Evolutionary conservation across 176 grass and related monocot genomes (phyloP).

Genomic region (Sorghum bicolor): Sorghum_bicolor_NCBIv3 NC_012873.2:52116001-52116500

Average conservation of each 20-base stretch:
- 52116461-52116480: background rate
- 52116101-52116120: background rate
- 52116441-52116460: background rate
- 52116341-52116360: background rate
- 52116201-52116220: background rate
- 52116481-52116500: background rate
- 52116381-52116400: constrained; percentile 15
- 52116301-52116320: background rate
- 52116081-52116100: background rate
- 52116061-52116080: background rate
- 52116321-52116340: constrained; percentile 5
- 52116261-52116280: background rate
- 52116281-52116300: background rate
- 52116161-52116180: background rate
- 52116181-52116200: background rate
- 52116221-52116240: background rate
- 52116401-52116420: background rate
- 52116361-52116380: constrained; percentile 24
- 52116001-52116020: too few relatives aligned
- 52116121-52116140: background rate
- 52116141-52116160: background rate
- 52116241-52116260: background rate
- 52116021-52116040: too few relatives aligned
- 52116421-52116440: constrained; percentile 41
- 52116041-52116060: background rate